A percentile compares a stretch with the other conserved stretches of the same genome.
Evolutionary conservation across 2,329 filamentous ascomycete species (phyloP).

Genomic region (Neurospora crassa): DNA sequence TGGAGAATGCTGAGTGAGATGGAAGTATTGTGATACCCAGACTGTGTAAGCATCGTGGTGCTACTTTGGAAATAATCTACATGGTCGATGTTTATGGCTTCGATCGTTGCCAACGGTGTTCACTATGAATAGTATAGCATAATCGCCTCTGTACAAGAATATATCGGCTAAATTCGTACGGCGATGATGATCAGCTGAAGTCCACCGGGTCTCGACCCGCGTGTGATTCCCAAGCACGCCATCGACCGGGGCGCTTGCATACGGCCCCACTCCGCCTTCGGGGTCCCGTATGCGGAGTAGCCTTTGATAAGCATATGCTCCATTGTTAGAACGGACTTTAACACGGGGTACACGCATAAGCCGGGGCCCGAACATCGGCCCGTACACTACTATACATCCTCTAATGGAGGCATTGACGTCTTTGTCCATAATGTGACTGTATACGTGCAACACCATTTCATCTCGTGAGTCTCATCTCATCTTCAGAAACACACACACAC

Average conservation of each 20-base stretch:
- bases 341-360: not conserved
- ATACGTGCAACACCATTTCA: not conserved
- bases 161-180: not conserved
- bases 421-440: not conserved
- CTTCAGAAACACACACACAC: not conserved
- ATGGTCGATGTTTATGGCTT: not conserved
- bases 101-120: not conserved
- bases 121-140: not conserved
- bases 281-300: not conserved
- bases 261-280: constrained; percentile 1
- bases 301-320: not conserved
- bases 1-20: constrained; percentile 39
- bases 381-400: not conserved
- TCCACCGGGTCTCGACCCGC: not conserved
- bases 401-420: not conserved
- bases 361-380: not conserved
- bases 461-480: not conserved
- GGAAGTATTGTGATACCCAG: not conserved
- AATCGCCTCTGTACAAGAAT: not conserved
- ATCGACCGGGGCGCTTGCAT: constrained; percentile 5
- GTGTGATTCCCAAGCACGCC: constrained; percentile 4
- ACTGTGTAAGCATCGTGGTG: not conserved
- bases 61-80: not conserved
- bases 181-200: not conserved
- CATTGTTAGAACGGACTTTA: not conserved